phyloP scores from a whole-genome alignment of 257 asterid genomes.

The Solanum sitiens region DNA sequence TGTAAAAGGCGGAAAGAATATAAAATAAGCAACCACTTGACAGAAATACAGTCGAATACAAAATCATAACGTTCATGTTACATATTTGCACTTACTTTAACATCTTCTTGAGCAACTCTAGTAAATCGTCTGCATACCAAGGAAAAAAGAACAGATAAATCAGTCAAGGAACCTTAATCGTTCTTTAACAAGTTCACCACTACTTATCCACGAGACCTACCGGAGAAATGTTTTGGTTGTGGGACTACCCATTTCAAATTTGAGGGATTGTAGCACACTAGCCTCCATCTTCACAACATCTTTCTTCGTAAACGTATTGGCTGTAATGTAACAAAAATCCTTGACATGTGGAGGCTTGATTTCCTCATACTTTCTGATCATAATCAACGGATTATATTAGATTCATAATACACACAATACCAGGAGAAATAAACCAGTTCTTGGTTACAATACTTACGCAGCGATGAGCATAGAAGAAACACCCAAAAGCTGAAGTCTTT shows the following conservation, averaged over 20 bases:
- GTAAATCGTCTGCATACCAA: constrained; percentile 26
- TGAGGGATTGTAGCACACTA: constrained; percentile 55
- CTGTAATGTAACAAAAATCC: constrained; percentile 69
- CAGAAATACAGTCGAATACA: background rate
- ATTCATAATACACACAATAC: background rate
- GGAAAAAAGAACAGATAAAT: background rate
- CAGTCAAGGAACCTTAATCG: background rate
- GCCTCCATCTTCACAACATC: constrained; percentile 87
- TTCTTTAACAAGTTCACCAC: background rate
- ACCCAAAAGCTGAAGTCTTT: constrained; percentile 85
- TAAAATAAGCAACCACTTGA: background rate
- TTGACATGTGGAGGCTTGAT: constrained; percentile 66
- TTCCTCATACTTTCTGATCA: constrained; percentile 80
- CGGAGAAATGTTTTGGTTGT: background rate
- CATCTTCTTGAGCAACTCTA: constrained; percentile 42
- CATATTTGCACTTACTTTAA: constrained; percentile 22
- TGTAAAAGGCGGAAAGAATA: constrained; percentile 11
- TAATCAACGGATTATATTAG: background rate
- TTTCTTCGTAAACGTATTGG: constrained; percentile 42
- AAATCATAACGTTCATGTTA: background rate
- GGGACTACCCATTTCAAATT: constrained; percentile 81
- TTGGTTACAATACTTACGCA: constrained; percentile 45
- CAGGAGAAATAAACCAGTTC: background rate
- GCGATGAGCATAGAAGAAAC: constrained; percentile 95
- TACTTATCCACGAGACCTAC: background rate